Evolutionary conservation across 2,329 filamentous ascomycete genomes (phyloP).

Genomic region (Xylariomycetidae sp.): DNA sequence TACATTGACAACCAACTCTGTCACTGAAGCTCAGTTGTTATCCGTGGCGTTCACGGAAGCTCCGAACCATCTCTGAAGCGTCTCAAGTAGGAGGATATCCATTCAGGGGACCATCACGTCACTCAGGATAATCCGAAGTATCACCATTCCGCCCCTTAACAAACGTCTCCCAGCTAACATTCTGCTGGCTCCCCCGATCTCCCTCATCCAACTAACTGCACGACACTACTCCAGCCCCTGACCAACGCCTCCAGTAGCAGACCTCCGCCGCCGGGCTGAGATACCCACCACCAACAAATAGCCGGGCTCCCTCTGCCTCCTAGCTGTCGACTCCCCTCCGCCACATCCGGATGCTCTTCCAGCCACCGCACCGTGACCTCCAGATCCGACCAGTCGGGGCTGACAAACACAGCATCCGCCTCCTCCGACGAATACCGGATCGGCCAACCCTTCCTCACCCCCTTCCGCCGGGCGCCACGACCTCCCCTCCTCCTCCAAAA

Average conservation of each 20-base stretch:
- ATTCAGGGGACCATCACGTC: no score
- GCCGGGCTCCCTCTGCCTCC: conserved; percentile 6
- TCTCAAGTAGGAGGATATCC: no score
- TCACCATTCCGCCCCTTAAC: neutral
- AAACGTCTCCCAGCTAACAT: conserved; percentile 9
- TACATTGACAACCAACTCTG: no score
- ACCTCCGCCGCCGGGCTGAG: conserved; percentile 8
- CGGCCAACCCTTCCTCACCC: conserved; percentile 3
- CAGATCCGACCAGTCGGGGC: conserved; percentile 9
- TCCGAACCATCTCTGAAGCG: no score
- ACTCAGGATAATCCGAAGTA: no score
- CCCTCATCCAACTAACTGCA: conserved; percentile 5
- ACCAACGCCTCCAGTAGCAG: conserved; percentile 11
- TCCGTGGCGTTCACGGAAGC: no score
- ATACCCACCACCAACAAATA: conserved; percentile 7
- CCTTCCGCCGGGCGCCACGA: neutral
- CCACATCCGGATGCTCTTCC: conserved; percentile 4
- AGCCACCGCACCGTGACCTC: conserved; percentile 5
- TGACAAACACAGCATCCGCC: conserved; percentile 9
- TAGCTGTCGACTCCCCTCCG: conserved; percentile 7
- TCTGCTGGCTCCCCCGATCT: conserved; percentile 2
- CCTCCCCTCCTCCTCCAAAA: no score
- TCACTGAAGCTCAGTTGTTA: no score
- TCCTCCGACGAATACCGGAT: conserved; percentile 1
- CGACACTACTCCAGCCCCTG: conserved; percentile 7